Conservation (phyloP, 208 protist species). For the Leishmania lainsoni region DNA sequence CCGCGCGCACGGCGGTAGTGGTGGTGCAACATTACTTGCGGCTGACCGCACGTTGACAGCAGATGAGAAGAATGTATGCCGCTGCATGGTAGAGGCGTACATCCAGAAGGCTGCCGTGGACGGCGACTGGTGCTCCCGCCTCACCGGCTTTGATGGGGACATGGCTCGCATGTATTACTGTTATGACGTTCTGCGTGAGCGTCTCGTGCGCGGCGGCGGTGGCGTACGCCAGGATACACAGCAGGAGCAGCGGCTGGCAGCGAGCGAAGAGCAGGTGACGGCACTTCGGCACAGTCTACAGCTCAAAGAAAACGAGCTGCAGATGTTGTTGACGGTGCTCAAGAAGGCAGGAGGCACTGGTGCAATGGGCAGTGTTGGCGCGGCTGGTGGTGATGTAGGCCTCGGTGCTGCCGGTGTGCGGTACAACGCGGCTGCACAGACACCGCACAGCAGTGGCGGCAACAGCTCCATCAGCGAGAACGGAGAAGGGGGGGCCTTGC, state of each 20-base stretch:
- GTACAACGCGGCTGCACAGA: slow-evolving; percentile 33
- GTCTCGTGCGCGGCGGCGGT: slow-evolving; percentile 24
- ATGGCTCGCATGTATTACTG: slow-evolving; percentile 88
- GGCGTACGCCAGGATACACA: background rate
- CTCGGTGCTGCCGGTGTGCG: slow-evolving; percentile 18
- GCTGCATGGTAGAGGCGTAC: slow-evolving; percentile 68
- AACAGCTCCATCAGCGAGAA: background rate
- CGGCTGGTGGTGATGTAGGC: slow-evolving; percentile 66
- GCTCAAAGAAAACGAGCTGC: slow-evolving; percentile 94
- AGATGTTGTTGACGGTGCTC: slow-evolving; percentile 87
- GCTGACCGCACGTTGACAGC: slow-evolving; percentile 63
- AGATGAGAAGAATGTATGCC: slow-evolving; percentile 76
- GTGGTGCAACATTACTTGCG: slow-evolving; percentile 14
- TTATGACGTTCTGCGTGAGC: slow-evolving; percentile 79
- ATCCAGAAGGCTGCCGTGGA: slow-evolving; percentile 44
- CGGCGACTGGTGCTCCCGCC: slow-evolving; percentile 37
- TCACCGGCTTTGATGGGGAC: slow-evolving; percentile 85
- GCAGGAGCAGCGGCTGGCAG: slow-evolving; percentile 21
- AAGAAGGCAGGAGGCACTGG: slow-evolving; percentile 45
- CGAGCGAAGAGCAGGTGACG: slow-evolving; percentile 53
- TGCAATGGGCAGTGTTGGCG: slow-evolving; percentile 38
- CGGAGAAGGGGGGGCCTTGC: background rate
- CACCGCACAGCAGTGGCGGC: background rate
- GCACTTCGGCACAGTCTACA: slow-evolving; percentile 78
- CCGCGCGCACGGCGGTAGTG: slow-evolving; percentile 40